Conservation (phyloP, 306 rosid genomes). For the Alnus rubra region DNA sequence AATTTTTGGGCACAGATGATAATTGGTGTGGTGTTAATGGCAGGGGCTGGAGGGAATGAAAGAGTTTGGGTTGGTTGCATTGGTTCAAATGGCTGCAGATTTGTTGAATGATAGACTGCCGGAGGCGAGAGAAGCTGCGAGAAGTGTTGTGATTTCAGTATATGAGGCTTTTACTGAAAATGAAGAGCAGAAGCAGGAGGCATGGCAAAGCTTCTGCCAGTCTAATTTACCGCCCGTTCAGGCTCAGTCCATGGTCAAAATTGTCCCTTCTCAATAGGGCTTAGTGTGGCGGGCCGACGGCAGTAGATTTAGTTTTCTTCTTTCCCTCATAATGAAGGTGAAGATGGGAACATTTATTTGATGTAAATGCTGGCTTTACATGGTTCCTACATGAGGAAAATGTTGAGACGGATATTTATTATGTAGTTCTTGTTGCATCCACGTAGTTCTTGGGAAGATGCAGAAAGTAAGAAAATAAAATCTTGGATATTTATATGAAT, state of each 20-base stretch:
- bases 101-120: slow-evolving; percentile 85
- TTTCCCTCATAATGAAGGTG: slow-evolving; percentile 10
- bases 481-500: too few relatives aligned
- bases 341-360: slow-evolving; percentile 11
- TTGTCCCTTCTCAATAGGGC: slow-evolving; percentile 43
- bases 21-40: not conserved
- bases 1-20: not conserved
- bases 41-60: slow-evolving; percentile 78
- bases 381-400: slow-evolving; percentile 29
- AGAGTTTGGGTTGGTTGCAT: slow-evolving; percentile 57
- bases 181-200: slow-evolving; percentile 65
- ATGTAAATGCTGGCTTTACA: slow-evolving; percentile 32
- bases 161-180: slow-evolving; percentile 49
- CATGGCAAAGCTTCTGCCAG: slow-evolving; percentile 85
- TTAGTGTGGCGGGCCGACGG: too few relatives aligned
- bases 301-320: not conserved
- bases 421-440: not conserved
- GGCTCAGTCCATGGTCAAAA: slow-evolving; percentile 66
- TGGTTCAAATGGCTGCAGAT: slow-evolving; percentile 73
- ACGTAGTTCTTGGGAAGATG: not conserved
- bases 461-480: not conserved
- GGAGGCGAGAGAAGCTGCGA: slow-evolving; percentile 90
- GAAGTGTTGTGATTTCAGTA: slow-evolving; percentile 59
- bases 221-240: slow-evolving; percentile 63
- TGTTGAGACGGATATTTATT: slow-evolving; percentile 17